Conservation (phyloP, 176 grass and related monocot genomes). For the Juncus effusus region DNA sequence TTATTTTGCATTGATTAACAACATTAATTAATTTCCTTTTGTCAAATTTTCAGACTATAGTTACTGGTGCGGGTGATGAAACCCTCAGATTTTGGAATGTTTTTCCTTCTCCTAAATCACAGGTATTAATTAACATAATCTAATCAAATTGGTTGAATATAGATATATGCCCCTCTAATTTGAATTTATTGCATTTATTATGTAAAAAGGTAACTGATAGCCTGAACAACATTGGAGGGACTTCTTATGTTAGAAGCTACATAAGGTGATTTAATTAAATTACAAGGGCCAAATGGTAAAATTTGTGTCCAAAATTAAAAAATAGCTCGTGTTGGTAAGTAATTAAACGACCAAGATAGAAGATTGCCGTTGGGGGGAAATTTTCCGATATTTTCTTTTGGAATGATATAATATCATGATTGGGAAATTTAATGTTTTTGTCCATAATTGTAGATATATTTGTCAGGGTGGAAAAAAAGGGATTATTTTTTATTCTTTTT, state of each 20-base stretch:
- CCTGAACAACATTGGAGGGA: constrained; percentile 80
- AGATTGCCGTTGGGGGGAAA: background rate
- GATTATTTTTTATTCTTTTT: background rate
- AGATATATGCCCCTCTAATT: background rate
- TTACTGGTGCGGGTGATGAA: constrained; percentile 96
- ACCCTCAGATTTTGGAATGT: constrained; percentile 97
- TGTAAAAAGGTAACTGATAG: constrained; percentile 62
- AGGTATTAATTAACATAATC: constrained; percentile 37
- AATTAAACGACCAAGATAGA: no score
- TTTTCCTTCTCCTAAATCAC: constrained; percentile 94
- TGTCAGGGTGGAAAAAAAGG: constrained; percentile 4
- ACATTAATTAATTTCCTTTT: background rate
- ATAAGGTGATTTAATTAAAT: constrained; percentile 57
- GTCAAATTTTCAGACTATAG: constrained; percentile 66
- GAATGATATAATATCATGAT: background rate
- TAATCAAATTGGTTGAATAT: background rate
- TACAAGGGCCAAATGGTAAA: constrained; percentile 9
- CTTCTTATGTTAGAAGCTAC: constrained; percentile 81
- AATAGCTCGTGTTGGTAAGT: background rate
- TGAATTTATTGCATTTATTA: constrained; percentile 5
- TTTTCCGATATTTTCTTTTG: constrained; percentile 17
- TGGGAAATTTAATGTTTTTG: background rate
- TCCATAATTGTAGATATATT: constrained; percentile 22
- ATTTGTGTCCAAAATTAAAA: background rate
- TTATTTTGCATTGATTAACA: constrained; percentile 1